Conservation (phyloP, 306 rosid genomes). For the Cucumis melo region DNA sequence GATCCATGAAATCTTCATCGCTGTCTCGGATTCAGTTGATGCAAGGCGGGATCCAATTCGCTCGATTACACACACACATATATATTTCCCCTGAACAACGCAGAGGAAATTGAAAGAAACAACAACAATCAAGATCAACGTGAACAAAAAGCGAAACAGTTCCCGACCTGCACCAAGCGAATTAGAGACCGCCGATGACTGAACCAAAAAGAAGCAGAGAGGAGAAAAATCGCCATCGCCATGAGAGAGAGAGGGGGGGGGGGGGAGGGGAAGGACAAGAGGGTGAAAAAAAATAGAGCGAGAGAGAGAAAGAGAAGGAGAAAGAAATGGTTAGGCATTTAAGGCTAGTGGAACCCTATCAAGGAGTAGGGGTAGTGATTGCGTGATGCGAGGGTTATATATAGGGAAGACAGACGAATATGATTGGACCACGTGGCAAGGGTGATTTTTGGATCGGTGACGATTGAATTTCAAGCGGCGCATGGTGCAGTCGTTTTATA, state of each 20-base stretch:
- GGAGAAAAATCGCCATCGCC: background rate
- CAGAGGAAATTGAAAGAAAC: background rate
- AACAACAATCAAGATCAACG: background rate
- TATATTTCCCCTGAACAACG: background rate
- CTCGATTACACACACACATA: background rate
- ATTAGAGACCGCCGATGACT: conserved; percentile 77
- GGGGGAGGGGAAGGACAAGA: background rate
- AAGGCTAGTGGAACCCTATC: background rate
- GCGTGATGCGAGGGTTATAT: conserved; percentile 11
- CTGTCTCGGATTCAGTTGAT: conserved; percentile 89
- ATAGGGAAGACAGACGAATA: conserved; percentile 7
- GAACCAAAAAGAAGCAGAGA: conserved; percentile 5
- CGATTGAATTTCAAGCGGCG: background rate
- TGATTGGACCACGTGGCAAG: background rate
- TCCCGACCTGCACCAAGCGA: conserved; percentile 99
- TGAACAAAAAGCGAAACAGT: conserved; percentile 24
- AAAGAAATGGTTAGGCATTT: background rate
- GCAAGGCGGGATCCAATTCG: conserved; percentile 88
- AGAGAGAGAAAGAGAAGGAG: background rate
- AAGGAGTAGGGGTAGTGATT: background rate
- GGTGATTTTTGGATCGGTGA: background rate
- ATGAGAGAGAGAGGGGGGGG: background rate
- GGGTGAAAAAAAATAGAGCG: background rate
- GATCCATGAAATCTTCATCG: conserved; percentile 35
- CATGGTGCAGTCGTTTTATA: background rate